Percentiles rank a stretch among this genome's conserved stretches.
These are phyloP conservation scores for Macrocystidia cucumis DNA, from an alignment of 1,284 basidiomycete genomes.

Conservation along the genomic window DNA sequence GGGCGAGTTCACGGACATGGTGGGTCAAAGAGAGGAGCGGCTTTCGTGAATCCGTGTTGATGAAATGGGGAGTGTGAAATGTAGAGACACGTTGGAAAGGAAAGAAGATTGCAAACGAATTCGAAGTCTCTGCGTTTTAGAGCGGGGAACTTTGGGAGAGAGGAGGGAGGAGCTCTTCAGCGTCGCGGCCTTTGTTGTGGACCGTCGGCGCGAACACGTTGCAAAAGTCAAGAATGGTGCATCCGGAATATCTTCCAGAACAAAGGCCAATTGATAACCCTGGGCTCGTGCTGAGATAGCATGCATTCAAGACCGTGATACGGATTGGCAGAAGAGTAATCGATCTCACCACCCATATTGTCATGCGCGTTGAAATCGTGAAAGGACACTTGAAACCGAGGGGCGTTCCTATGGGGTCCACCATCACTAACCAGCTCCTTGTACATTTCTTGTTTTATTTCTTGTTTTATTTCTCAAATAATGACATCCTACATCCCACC, in stretches of 20 bases:
- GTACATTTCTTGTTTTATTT: too few species aligned
- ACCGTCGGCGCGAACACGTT: not conserved
- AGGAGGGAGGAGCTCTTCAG: too few species aligned
- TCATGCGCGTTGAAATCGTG: not conserved
- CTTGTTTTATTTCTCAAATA: not conserved
- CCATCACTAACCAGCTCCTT: too few species aligned
- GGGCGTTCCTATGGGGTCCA: too few species aligned
- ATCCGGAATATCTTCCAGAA: not conserved
- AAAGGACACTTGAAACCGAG: too few species aligned
- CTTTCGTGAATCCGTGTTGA: not conserved
- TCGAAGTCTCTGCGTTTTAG: not conserved
- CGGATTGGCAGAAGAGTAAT: not conserved
- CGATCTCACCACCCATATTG: not conserved
- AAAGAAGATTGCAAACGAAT: not conserved
- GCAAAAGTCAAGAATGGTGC: conserved; percentile 1
- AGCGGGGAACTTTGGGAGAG: too few species aligned
- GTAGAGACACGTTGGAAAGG: not conserved
- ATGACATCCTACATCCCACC: too few species aligned
- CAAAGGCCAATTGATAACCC: not conserved
- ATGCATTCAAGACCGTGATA: not conserved
- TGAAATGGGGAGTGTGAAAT: not conserved
- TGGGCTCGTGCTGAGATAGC: not conserved
- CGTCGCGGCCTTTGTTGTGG: too few species aligned
- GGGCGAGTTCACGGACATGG: not conserved
- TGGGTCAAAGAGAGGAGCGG: not conserved